Evolutionary conservation across 768 basidiomycete genomes (phyloP), one percentile per base, ranked within the genome.

Genomic region (Mrakia gelida): DNA sequence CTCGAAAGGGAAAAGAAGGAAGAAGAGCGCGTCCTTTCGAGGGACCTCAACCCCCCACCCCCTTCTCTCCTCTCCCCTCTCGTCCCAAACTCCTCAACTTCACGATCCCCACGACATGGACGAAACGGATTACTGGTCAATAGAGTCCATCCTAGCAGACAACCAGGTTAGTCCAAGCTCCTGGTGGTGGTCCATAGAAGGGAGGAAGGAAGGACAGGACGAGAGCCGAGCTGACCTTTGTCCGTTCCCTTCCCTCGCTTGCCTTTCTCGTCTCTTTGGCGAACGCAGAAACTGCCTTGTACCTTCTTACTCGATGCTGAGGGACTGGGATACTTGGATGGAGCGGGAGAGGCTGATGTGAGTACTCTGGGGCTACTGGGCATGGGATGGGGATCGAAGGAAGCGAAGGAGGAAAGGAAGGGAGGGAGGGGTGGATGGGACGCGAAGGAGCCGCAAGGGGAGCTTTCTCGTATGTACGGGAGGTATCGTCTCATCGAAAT

Each of bases 71-170:
- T 23, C 63, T 3, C 1, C n/a, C 30, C 34, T 38, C 32, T 21
- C 34, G 21, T 65, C 15, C 30, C 63, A 21, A 10, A 6, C n/a
- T 38, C 13, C 32, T 38, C 59, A 8, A 1, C n/a, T 28, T 13
- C 23, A 59, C 18, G 26, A 70, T 26, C 67, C 32, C 23, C 23
- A 11, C 2, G 41, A 67, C 10, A 95, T 95, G 94, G 92, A 95
- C 78, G 68, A 71, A 16, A 87, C 91, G 82, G 93, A 95, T 83
- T 98, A 98, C 84, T 96, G 92, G 84, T 94, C 92, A 0, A 89
- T 96, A 75, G 92, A 95, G 77, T 89, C 92, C 8, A 96, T 98
- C 81, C 88, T 96, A 34, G 92, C 94, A 23, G 93, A 94, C 82
- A 95, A 95, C 82, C 93, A 94, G 87, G 92, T 90, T 80, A 62